A percentile compares a stretch with the other conserved stretches of the same genome.
Evolutionary conservation across 352 stramenopile genomes (phyloP).

Genomic region (Phytophthora agathidicida): DNA sequence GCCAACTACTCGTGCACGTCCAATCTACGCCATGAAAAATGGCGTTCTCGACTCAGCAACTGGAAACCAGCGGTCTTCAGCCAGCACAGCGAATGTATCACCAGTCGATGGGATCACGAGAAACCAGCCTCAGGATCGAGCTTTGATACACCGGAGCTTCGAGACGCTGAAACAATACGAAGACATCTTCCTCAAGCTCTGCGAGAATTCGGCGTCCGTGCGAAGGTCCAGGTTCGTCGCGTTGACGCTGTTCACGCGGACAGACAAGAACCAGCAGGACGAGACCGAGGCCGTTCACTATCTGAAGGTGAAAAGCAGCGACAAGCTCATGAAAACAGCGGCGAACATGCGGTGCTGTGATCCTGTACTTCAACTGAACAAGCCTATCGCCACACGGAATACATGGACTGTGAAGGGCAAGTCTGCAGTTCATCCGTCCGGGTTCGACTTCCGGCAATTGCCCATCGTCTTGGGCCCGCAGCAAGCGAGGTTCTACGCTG

Average conservation of each 20-base stretch:
- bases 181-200: slow-evolving; percentile 64
- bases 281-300: slow-evolving; percentile 42
- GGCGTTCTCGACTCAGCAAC: slow-evolving; percentile 15
- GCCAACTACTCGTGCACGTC: background rate
- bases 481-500: slow-evolving; percentile 73
- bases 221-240: slow-evolving; percentile 62
- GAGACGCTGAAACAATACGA: slow-evolving; percentile 46
- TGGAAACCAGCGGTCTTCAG: slow-evolving; percentile 39
- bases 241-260: slow-evolving; percentile 53
- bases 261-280: slow-evolving; percentile 12
- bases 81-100: background rate
- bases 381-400: slow-evolving; percentile 58
- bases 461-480: slow-evolving; percentile 76
- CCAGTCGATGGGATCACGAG: background rate
- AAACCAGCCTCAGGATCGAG: slow-evolving; percentile 15
- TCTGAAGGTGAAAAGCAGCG: slow-evolving; percentile 49
- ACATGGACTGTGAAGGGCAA: slow-evolving; percentile 32
- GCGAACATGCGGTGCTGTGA: slow-evolving; percentile 72
- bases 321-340: slow-evolving; percentile 63
- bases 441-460: slow-evolving; percentile 60
- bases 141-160: slow-evolving; percentile 37
- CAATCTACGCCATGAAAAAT: slow-evolving; percentile 25
- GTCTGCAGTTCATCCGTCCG: slow-evolving; percentile 25
- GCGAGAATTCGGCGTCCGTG: slow-evolving; percentile 46
- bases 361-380: slow-evolving; percentile 55